Conservation (phyloP, 345 rosid species). For the Camelina hispida region DNA sequence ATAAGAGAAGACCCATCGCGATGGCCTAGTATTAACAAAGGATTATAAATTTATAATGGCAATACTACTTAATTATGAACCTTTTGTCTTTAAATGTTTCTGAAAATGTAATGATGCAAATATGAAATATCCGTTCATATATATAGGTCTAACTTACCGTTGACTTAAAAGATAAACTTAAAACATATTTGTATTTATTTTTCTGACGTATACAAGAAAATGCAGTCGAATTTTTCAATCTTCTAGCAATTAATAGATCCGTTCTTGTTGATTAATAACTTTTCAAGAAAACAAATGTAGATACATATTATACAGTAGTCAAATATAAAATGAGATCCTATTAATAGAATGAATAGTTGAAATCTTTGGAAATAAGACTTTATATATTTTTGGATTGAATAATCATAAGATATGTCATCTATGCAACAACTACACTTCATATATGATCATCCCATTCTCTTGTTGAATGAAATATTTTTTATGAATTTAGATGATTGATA, state of each 20-base stretch:
- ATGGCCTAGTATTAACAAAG: background rate
- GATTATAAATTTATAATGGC: background rate
- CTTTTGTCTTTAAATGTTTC: background rate
- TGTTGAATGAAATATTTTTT: constrained; percentile 9
- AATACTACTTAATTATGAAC: background rate
- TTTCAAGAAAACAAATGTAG: background rate
- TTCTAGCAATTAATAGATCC: background rate
- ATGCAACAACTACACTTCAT: background rate
- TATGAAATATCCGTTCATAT: background rate
- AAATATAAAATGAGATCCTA: constrained; percentile 13
- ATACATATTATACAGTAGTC: constrained; percentile 8
- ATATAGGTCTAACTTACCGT: background rate
- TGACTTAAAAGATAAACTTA: constrained; percentile 10
- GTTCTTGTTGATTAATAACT: constrained; percentile 6
- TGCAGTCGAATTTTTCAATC: constrained; percentile 3
- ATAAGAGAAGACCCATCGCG: constrained; percentile 9
- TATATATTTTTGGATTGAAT: background rate
- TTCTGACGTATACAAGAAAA: background rate
- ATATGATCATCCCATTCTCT: background rate
- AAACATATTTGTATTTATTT: background rate
- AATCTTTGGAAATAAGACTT: background rate
- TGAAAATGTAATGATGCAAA: constrained; percentile 1
- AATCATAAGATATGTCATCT: constrained; percentile 9
- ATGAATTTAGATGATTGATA: background rate
- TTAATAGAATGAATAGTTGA: background rate